Evolutionary conservation across 345 rosid genomes (phyloP).

Genomic region (Moricandia moricandioides): DNA sequence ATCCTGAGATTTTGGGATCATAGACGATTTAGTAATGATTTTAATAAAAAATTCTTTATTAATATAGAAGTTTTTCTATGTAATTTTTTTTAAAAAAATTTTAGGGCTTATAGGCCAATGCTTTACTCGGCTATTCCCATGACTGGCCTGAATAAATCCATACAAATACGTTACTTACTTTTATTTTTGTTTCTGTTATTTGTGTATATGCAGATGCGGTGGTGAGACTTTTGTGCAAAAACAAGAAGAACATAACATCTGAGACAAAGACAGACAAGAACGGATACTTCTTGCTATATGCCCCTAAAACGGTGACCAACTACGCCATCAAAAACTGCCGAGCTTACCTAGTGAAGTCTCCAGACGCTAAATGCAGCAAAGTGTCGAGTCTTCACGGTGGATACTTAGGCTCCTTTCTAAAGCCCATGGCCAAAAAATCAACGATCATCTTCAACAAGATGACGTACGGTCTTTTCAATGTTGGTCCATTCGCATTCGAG

Average conservation of each 20-base stretch:
- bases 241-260: slow-evolving; percentile 39
- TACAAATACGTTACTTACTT: background rate
- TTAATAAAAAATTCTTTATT: too few relatives aligned
- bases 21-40: too few relatives aligned
- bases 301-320: slow-evolving; percentile 65
- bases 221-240: slow-evolving; percentile 71
- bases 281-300: slow-evolving; percentile 62
- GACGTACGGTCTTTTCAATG: slow-evolving; percentile 48
- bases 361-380: slow-evolving; percentile 43
- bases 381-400: slow-evolving; percentile 58
- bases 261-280: slow-evolving; percentile 60
- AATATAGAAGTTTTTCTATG: too few relatives aligned
- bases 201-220: slow-evolving; percentile 49
- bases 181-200: background rate
- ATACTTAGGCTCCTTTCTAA: slow-evolving; percentile 43
- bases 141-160: too few relatives aligned
- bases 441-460: slow-evolving; percentile 30
- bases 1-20: too few relatives aligned
- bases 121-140: too few relatives aligned
- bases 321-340: slow-evolving; percentile 67
- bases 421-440: slow-evolving; percentile 35
- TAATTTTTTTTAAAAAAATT: too few relatives aligned
- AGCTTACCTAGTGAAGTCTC: slow-evolving; percentile 47
- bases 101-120: too few relatives aligned
- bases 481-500: slow-evolving; percentile 78